Conservation (phyloP, 805 yeast species). For the Hemisphaericaspora nanyangensis region DNA sequence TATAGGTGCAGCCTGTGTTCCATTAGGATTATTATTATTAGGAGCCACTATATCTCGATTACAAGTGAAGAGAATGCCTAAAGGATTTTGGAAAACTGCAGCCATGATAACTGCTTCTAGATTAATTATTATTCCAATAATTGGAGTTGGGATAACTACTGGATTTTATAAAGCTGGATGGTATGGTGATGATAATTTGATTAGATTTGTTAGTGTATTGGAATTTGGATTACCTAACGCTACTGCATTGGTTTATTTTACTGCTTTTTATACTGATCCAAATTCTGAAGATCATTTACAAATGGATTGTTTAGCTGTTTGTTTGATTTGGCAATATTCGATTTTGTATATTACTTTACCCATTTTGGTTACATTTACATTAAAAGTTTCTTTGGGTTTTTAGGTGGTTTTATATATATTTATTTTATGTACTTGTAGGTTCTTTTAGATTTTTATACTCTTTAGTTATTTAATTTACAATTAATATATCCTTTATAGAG, state of each 20-base stretch:
- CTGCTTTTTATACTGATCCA: slow-evolving; percentile 82
- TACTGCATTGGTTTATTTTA: slow-evolving; percentile 81
- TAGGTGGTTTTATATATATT: slow-evolving; percentile 15
- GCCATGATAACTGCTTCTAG: slow-evolving; percentile 53
- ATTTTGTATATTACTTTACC: slow-evolving; percentile 68
- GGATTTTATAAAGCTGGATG: slow-evolving; percentile 59
- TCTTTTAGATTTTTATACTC: too few species aligned
- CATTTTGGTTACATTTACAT: slow-evolving; percentile 65
- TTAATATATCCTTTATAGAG: too few species aligned
- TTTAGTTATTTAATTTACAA: too few species aligned
- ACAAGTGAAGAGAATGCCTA: slow-evolving; percentile 53
- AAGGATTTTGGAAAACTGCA: slow-evolving; percentile 70
- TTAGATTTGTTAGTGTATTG: slow-evolving; percentile 69
- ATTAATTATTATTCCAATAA: slow-evolving; percentile 69
- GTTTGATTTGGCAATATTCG: slow-evolving; percentile 71
- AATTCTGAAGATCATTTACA: slow-evolving; percentile 49
- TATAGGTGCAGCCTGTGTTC: slow-evolving; percentile 84
- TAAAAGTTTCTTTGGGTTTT: slow-evolving; percentile 46
- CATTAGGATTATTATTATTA: slow-evolving; percentile 72
- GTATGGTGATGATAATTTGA: slow-evolving; percentile 56
- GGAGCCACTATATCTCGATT: slow-evolving; percentile 89
- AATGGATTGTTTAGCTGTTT: slow-evolving; percentile 82
- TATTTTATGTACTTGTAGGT: too few species aligned
- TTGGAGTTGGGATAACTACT: slow-evolving; percentile 63
- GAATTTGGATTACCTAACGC: slow-evolving; percentile 84